These are phyloP conservation scores for Leccinellum luteum DNA, from an alignment of 768 basidiomycete genomes.

Conservation along the genomic window DNA sequence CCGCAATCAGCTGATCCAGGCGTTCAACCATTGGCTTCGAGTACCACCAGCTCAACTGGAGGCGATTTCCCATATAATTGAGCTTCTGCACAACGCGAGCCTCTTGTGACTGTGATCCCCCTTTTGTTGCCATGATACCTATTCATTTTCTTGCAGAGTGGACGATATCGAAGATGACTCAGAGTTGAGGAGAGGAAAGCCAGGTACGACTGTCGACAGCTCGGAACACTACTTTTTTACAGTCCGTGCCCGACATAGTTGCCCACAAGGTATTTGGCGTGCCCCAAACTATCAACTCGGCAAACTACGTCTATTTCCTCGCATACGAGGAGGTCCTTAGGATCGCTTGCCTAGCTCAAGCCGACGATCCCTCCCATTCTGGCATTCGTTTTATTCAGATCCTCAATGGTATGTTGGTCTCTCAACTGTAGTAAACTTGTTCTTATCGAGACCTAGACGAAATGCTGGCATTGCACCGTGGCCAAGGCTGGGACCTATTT, in stretches of 20 bases:
- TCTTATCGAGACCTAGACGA: not conserved
- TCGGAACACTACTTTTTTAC: not conserved
- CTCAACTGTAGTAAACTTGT: not conserved
- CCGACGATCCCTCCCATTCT: not conserved
- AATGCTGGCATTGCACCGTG: not conserved
- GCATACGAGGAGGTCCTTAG: not conserved
- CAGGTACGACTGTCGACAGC: not conserved
- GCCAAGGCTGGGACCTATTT: not conserved
- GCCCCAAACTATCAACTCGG: not conserved
- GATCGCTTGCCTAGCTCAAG: not conserved
- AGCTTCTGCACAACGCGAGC: not conserved
- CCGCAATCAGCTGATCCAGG: not conserved
- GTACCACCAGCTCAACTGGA: not conserved
- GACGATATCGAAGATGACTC: not conserved
- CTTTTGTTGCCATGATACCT: not conserved
- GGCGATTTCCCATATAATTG: not conserved
- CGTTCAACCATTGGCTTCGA: not conserved
- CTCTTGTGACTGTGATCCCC: not conserved
- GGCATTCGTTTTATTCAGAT: not conserved
- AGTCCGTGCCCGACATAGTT: not conserved
- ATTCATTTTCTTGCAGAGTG: not conserved
- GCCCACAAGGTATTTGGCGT: not conserved
- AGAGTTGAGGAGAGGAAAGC: not conserved
- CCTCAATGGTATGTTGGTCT: not conserved
- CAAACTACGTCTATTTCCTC: not conserved